Evolutionary conservation across 2,329 filamentous ascomycete genomes (phyloP).

Genomic region (Aspergillus sp.): DNA sequence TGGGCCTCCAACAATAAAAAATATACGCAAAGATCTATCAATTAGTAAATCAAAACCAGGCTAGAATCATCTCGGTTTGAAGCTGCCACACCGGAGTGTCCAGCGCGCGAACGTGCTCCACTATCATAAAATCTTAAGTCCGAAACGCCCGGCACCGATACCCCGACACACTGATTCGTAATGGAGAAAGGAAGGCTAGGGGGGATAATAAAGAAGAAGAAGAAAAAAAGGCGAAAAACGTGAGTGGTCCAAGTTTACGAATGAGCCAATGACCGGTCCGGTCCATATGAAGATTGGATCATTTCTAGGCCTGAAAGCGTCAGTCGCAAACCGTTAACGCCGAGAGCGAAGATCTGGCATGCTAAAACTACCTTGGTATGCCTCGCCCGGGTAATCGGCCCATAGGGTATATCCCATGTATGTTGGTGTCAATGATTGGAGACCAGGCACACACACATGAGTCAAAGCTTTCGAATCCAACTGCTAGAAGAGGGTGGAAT

Average conservation of each 20-base stretch:
- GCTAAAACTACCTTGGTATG: no score
- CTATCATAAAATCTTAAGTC: not conserved
- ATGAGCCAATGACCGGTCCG: not conserved
- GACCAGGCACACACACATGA: not conserved
- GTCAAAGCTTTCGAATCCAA: not conserved
- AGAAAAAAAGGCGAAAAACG: not conserved
- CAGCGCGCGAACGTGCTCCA: not conserved
- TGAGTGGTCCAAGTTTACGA: not conserved
- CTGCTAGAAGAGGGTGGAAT: not conserved
- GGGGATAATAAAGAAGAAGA: not conserved
- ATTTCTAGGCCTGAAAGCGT: not conserved
- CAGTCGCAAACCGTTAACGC: not conserved
- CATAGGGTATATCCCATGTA: not conserved
- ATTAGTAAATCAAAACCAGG: not conserved
- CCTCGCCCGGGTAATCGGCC: not conserved
- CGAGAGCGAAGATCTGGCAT: not conserved
- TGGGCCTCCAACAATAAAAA: not conserved
- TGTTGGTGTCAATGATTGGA: not conserved
- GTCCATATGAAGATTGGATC: not conserved
- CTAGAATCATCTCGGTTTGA: not conserved
- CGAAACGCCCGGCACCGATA: not conserved
- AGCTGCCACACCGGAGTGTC: not conserved
- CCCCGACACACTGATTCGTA: not conserved
- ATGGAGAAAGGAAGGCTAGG: not conserved
- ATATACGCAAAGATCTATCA: not conserved